Percentiles rank a stretch among this genome's conserved stretches.
Evolutionary conservation across 2,329 filamentous ascomycete genomes (phyloP).

Genomic region (Trichoderma semiorbis): DNA sequence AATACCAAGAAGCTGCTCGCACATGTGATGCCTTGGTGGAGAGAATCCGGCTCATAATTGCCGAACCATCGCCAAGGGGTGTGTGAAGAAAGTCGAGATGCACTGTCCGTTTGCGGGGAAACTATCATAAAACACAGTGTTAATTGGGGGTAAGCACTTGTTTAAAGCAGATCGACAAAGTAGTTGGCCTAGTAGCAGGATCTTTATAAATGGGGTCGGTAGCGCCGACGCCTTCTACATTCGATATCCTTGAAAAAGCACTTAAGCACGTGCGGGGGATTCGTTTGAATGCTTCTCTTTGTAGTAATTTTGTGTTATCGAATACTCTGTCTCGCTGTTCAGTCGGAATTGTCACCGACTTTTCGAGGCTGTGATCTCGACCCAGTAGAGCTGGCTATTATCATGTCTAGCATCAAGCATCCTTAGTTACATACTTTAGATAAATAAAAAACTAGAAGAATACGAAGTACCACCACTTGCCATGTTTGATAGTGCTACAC

Average conservation of each 20-base stretch:
- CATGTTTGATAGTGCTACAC: not conserved
- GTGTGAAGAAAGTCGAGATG: not conserved
- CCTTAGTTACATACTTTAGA: not conserved
- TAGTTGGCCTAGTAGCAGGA: not conserved
- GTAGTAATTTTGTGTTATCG: not conserved
- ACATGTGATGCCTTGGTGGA: conserved; percentile 17
- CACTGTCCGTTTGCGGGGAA: not conserved
- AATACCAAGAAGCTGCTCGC: conserved; percentile 1
- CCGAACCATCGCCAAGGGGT: not conserved
- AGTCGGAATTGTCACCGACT: not conserved
- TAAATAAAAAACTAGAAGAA: not conserved
- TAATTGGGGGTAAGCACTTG: not conserved
- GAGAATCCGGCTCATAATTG: conserved; percentile 10
- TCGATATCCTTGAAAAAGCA: not conserved
- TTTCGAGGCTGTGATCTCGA: not conserved
- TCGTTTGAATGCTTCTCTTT: not conserved
- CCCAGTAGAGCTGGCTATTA: not conserved
- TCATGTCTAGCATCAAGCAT: not conserved
- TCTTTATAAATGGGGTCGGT: not conserved
- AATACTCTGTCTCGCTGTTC: not conserved
- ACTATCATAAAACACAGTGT: not conserved
- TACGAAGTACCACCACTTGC: not conserved
- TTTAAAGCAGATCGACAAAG: not conserved
- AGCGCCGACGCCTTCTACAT: not conserved
- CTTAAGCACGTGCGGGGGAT: not conserved